Evolutionary conservation across 2,329 filamentous ascomycete genomes (phyloP).

Genomic region (Alternaria hordeiaustralica): DNA sequence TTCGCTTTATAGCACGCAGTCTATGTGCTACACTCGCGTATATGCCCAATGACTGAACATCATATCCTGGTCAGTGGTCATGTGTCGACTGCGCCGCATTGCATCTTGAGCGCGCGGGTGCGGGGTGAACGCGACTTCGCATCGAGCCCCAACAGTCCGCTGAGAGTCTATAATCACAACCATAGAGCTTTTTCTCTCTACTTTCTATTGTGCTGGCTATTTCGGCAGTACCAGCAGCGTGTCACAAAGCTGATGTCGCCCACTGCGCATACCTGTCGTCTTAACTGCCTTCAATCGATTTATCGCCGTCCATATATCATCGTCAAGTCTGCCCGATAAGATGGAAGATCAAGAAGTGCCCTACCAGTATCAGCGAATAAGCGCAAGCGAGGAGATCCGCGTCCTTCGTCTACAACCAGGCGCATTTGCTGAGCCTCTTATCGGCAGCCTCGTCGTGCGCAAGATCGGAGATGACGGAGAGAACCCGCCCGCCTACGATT

Average conservation of each 20-base stretch:
- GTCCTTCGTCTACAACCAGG: not conserved
- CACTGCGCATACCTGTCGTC: not conserved
- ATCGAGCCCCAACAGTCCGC: too few species aligned
- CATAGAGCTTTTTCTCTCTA: too few species aligned
- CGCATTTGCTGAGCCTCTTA: not conserved
- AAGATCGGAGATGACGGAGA: not conserved
- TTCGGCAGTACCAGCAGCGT: too few species aligned
- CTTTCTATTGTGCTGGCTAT: too few species aligned
- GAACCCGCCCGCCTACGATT: not conserved
- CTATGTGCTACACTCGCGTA: not conserved
- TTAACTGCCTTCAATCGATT: not conserved
- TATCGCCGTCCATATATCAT: too few species aligned
- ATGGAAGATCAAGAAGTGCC: not conserved
- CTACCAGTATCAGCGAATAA: not conserved
- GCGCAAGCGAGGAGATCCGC: rapidly evolving
- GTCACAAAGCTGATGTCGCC: not conserved
- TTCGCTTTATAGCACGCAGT: too few species aligned
- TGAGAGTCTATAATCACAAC: too few species aligned
- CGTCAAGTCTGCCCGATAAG: rapidly evolving
- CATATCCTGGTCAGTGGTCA: not conserved
- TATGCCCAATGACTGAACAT: not conserved
- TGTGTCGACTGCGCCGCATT: not conserved
- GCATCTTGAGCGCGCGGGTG: not conserved
- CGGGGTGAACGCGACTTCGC: not conserved
- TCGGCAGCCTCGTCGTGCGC: not conserved